Base-by-base conservation (phyloP, 495 filamentous ascomycete genomes). In the Xylaria palmicola region DNA sequence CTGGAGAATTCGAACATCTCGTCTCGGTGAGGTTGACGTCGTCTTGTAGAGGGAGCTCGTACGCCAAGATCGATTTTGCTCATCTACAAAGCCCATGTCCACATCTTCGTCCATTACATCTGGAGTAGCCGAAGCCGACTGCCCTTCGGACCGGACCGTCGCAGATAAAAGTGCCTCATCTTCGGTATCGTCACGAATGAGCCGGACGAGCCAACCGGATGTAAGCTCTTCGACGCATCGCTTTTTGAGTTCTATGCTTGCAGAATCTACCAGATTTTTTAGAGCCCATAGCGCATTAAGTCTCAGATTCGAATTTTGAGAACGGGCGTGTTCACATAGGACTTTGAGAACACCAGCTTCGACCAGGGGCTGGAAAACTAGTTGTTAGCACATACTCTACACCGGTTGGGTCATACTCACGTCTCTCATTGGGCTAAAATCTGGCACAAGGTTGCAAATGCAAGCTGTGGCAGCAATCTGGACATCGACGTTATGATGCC, bases 231-330 rank as follows among this genome's bases (percentile, higher is more conserved):
- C 85, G 24, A 97, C 76, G 47, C 90, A 87, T 47, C 81, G 82
- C 64, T 87, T 86, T 74, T 93, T 94, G 52, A 89, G 77, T 15
- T 88, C 83, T 48, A 86, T 85, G 22, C 82, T 76, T 1, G 88
- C 83, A 29, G 83, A 81, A 43, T 85, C 79, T 6, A 94, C 87
- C 29, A 97, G 75, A 73, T 97, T 90, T 67, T 97, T 98, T 47
- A 98, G 78, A 19, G 91, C 92, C 94, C 94, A 98, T 9, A 98
- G 73, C 8, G 91, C 90, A 62, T 91, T 90, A 12, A 94, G 79
- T 45, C 89, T 83, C 40, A 98, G 73, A 24, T 84, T 85, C 6
- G 86, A 79, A 66, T 91, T 87, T 56, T 81, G 75, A 3, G 89
- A 92, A 71, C 89, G 90, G 0, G 92, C 92, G 69, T 96, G 90